Percentiles rank a stretch among this genome's conserved stretches.
Conservation (phyloP, 768 basidiomycete species). For the Boletus bicolor region DNA sequence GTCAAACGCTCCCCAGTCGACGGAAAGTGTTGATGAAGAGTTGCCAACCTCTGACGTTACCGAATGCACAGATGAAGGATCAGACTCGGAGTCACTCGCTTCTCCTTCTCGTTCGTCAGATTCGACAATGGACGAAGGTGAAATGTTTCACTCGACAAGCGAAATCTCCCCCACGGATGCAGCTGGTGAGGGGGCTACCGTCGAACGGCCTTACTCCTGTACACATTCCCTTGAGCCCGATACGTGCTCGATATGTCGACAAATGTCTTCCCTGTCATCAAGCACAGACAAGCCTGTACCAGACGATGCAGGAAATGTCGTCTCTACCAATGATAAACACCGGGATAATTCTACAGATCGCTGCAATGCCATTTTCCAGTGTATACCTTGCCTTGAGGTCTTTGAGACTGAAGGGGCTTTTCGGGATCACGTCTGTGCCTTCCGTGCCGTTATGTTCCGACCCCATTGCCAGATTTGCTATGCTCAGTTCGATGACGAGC, state of each 20-base stretch:
- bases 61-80: not conserved
- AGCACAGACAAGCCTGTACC: not conserved
- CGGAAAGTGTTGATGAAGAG: not conserved
- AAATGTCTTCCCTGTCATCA: not conserved
- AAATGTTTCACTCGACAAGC: slow-evolving; percentile 7
- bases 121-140: slow-evolving; percentile 3
- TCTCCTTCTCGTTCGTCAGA: slow-evolving; percentile 4
- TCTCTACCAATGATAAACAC: not conserved
- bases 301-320: not conserved
- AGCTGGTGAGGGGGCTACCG: not conserved
- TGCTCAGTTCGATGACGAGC: slow-evolving; percentile 20
- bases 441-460: slow-evolving; percentile 5
- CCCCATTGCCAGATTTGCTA: slow-evolving; percentile 24
- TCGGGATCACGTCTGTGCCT: slow-evolving; percentile 16
- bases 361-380: not conserved
- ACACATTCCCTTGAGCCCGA: not conserved
- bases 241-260: slow-evolving; percentile 10
- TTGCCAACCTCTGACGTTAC: not conserved
- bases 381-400: slow-evolving; percentile 13
- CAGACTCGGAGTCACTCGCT: not conserved
- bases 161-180: not conserved
- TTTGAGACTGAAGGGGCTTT: slow-evolving; percentile 13
- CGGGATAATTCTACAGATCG: not conserved
- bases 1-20: not conserved
- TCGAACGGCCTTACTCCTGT: not conserved